Evolutionary conservation across 768 basidiomycete genomes (phyloP).

Genomic region (Mycena rebaudengoi): DNA sequence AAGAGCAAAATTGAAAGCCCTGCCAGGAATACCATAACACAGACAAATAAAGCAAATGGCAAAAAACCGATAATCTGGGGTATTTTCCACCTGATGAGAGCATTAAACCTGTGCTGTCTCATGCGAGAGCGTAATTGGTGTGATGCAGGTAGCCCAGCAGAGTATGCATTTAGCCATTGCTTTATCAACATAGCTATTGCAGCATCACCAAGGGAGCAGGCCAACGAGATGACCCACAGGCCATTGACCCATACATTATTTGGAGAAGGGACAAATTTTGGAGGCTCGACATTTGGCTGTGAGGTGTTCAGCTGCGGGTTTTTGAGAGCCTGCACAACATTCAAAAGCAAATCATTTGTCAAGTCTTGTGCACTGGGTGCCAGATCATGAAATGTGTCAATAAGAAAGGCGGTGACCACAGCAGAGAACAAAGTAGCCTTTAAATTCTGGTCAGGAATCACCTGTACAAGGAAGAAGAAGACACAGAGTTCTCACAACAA

Average conservation of each 20-base stretch:
- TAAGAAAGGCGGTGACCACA: slow-evolving; percentile 21
- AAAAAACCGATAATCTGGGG: slow-evolving; percentile 25
- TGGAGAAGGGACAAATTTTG: slow-evolving; percentile 11
- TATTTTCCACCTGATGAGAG: slow-evolving; percentile 22
- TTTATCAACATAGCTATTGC: slow-evolving; percentile 21
- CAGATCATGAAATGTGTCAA: slow-evolving; percentile 6
- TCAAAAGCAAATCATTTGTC: slow-evolving; percentile 8
- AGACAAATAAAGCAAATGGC: slow-evolving; percentile 28
- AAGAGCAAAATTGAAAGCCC: slow-evolving; percentile 30
- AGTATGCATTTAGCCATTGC: slow-evolving; percentile 24
- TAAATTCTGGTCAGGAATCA: background rate
- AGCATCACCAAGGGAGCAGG: slow-evolving; percentile 18
- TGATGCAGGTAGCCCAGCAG: slow-evolving; percentile 17
- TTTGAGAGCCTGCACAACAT: slow-evolving; percentile 10
- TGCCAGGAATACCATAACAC: slow-evolving; percentile 29
- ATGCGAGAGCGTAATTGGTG: slow-evolving; percentile 16
- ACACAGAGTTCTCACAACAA: slow-evolving; percentile 9
- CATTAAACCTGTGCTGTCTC: slow-evolving; percentile 20
- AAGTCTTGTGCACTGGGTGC: slow-evolving; percentile 14
- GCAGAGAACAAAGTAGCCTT: slow-evolving; percentile 23
- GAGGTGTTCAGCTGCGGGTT: background rate
- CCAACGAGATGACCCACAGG: slow-evolving; percentile 19
- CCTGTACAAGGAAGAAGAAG: background rate
- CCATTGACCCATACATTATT: slow-evolving; percentile 19
- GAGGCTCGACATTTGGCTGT: slow-evolving; percentile 8